Conservation (phyloP, 306 rosid species). For the Hippophae tibetana region DNA sequence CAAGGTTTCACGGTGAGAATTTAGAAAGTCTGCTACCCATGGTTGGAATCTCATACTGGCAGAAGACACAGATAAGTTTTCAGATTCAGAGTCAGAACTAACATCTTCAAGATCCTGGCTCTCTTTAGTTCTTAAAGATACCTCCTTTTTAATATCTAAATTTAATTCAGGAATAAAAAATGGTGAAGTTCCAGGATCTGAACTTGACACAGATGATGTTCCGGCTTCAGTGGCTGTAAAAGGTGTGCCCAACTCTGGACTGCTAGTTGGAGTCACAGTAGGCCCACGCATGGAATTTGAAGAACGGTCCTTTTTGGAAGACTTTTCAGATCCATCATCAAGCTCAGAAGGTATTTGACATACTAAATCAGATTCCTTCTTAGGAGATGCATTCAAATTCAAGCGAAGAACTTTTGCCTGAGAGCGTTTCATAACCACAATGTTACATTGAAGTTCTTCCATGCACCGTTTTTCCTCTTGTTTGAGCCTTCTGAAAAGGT, state of each 20-base stretch:
- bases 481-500: slow-evolving; percentile 64
- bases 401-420: slow-evolving; percentile 93
- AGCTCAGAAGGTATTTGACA: slow-evolving; percentile 37
- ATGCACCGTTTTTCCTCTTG: slow-evolving; percentile 88
- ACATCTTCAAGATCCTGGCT: slow-evolving; percentile 51
- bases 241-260: slow-evolving; percentile 95
- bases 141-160: slow-evolving; percentile 59
- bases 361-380: slow-evolving; percentile 45
- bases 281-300: slow-evolving; percentile 54
- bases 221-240: slow-evolving; percentile 84
- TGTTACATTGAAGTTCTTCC: slow-evolving; percentile 97
- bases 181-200: slow-evolving; percentile 92
- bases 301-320: slow-evolving; percentile 35
- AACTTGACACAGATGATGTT: slow-evolving; percentile 88
- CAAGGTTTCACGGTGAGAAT: slow-evolving; percentile 42
- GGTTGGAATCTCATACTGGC: slow-evolving; percentile 83
- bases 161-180: slow-evolving; percentile 56
- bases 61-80: slow-evolving; percentile 59
- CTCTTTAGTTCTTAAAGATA: slow-evolving; percentile 39
- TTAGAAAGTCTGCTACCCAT: slow-evolving; percentile 60
- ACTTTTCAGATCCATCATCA: slow-evolving; percentile 44
- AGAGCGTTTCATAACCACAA: slow-evolving; percentile 85
- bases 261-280: slow-evolving; percentile 82
- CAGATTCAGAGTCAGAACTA: slow-evolving; percentile 79
- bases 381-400: slow-evolving; percentile 67